phyloP scores from a whole-genome alignment of 208 protist genomes.

The Porcisia hertigi region DNA sequence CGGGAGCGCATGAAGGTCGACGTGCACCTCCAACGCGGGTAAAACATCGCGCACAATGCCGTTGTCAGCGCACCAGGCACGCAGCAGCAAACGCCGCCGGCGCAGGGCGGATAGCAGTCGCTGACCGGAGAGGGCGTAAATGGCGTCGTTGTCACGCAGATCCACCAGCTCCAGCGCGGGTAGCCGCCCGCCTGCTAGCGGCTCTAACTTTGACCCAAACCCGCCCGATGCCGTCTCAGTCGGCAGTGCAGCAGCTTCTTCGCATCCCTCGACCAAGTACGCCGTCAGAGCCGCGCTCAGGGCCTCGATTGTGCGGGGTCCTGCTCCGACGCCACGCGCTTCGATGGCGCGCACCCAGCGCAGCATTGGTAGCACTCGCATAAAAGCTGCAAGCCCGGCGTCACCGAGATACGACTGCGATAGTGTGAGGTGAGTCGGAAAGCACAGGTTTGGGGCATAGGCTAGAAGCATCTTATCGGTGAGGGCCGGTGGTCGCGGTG shows the following conservation, averaged over 20 bases:
- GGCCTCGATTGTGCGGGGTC: slow-evolving; percentile 32
- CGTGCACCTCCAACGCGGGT: slow-evolving; percentile 24
- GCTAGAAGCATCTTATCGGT: slow-evolving; percentile 7
- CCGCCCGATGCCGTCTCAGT: neutral
- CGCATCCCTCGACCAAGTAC: slow-evolving; percentile 16
- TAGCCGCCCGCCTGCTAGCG: slow-evolving; percentile 23
- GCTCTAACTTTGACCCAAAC: neutral
- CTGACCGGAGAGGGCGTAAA: slow-evolving; percentile 18
- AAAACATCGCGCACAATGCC: neutral
- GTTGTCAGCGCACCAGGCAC: slow-evolving; percentile 15
- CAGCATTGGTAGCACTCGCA: slow-evolving; percentile 65
- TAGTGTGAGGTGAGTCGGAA: slow-evolving; percentile 48
- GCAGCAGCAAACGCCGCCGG: slow-evolving; percentile 7
- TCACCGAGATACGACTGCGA: slow-evolving; percentile 70
- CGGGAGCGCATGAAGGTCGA: slow-evolving; percentile 9
- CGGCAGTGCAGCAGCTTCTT: slow-evolving; percentile 12
- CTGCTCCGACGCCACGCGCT: slow-evolving; percentile 50
- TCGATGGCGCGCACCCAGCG: slow-evolving; percentile 63
- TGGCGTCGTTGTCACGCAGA: slow-evolving; percentile 26
- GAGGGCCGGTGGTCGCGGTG: slow-evolving; percentile 6
- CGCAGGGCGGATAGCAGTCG: slow-evolving; percentile 20
- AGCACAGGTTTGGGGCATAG: slow-evolving; percentile 27
- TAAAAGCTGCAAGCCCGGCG: slow-evolving; percentile 56
- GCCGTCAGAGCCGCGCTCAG: slow-evolving; percentile 25
- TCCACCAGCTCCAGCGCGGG: slow-evolving; percentile 26